A percentile compares a stretch with the other conserved stretches of the same genome.
These are phyloP conservation scores for Aleurites moluccanus DNA, from an alignment of 441 rosid genomes.

Conservation along the genomic window DNA sequence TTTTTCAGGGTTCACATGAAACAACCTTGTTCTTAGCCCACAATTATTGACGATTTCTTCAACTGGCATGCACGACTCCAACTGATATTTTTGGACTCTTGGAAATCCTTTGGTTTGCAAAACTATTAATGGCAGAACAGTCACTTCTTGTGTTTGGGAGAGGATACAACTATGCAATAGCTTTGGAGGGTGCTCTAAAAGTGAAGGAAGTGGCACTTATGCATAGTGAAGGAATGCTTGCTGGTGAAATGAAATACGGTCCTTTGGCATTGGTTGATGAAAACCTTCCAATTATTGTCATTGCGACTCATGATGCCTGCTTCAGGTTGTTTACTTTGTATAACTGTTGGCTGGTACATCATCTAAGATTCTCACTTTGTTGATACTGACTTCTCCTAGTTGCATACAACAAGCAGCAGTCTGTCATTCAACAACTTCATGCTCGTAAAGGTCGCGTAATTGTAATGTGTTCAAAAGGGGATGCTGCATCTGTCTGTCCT, in stretches of 20 bases:
- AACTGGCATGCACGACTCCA: no score
- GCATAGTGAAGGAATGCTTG: slow-evolving; percentile 96
- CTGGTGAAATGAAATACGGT: slow-evolving; percentile 99
- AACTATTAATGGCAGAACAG: slow-evolving; percentile 69
- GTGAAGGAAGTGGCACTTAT: slow-evolving; percentile 96
- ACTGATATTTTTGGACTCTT: no score
- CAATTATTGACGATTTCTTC: no score
- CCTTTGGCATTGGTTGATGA: slow-evolving; percentile 94
- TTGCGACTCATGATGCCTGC: slow-evolving; percentile 86
- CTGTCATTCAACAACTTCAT: slow-evolving; percentile 91
- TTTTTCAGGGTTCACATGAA: no score
- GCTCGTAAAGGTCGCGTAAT: slow-evolving; percentile 89
- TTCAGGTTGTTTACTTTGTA: slow-evolving; percentile 50
- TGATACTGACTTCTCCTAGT: slow-evolving; percentile 15
- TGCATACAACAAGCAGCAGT: slow-evolving; percentile 80
- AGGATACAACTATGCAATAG: slow-evolving; percentile 93
- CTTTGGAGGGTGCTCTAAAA: slow-evolving; percentile 90
- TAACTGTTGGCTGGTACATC: background rate
- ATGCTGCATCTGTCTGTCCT: slow-evolving; percentile 66
- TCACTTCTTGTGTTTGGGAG: slow-evolving; percentile 93
- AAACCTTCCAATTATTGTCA: slow-evolving; percentile 80
- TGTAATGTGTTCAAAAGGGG: slow-evolving; percentile 78
- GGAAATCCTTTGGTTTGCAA: no score
- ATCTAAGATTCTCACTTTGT: background rate
- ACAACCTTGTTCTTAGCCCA: no score